Base-by-base conservation (phyloP, 306 rosid species). In the Styphnolobium japonicum region DNA sequence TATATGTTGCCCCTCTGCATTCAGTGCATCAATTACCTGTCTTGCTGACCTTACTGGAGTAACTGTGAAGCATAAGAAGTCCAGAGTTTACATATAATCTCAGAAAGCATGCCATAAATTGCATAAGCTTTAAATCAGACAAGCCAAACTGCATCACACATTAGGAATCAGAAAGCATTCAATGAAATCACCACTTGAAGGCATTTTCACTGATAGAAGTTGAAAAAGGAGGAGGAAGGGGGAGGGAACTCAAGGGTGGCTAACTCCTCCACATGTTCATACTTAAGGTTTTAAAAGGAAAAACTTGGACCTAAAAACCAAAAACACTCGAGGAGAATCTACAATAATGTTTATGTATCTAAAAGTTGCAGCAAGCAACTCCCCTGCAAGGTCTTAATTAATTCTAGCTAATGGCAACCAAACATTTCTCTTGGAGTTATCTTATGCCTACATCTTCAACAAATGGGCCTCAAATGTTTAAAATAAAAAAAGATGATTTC, bases 11-110 rank as follows among this genome's bases (percentile, higher is more conserved):
- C 97, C 97, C 76, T 93, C 98, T 1, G 96, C 99, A 86, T 93
- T 96, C 88, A 96, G 81, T 34, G 99, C 99, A 82, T 91, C 97
- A 72, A 96, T 96, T 37, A 96, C 96, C 80, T 96, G 97, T 58
- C 98, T 88, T 21, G 96, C 90, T 43, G 98, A 93, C 86, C 64
- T 96, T 55, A 91, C 97, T 2, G 89, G 82, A 46, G 83, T 92
- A 73, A 96, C 98, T 96, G 92, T 43, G 42, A 78, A 85, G 65
- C 73, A 83, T 5, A 36, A 34, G 65, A 79, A 78, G 66, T 12
- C 25, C 36, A 70, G 37, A 66, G 72, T 74, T 77, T 37, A 43
- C 64, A 62, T 33, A 62, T 62, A 68, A 65, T 19, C 67, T 62
- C 37, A 12, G 0, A 22, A 23, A 76, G 42, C 63, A 63, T 14